phyloP scores from a whole-genome alignment of 2,329 filamentous ascomycete genomes.

The Colletotrichum sp. region DNA sequence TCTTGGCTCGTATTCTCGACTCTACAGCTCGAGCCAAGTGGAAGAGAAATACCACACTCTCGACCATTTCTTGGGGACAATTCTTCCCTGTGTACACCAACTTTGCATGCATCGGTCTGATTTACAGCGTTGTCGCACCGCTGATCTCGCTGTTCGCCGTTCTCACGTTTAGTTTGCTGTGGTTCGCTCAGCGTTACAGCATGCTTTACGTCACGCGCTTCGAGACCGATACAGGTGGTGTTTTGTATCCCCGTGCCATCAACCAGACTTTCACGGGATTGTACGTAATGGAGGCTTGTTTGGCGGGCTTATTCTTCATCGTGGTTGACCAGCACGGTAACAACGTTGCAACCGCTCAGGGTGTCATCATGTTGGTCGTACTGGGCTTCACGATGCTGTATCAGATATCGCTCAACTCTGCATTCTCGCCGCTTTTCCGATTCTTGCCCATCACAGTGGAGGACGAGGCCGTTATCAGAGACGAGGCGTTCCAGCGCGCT shows the following conservation, averaged over 20 bases:
- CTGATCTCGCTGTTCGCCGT: conserved; percentile 93
- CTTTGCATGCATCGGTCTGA: conserved; percentile 88
- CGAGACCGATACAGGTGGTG: conserved; percentile 86
- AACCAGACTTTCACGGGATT: conserved; percentile 95
- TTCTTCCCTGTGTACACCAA: conserved; percentile 98
- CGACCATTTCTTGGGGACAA: conserved; percentile 84
- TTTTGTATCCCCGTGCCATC: conserved; percentile 90
- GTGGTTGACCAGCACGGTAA: conserved; percentile 64
- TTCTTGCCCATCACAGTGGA: conserved; percentile 95
- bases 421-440: conserved; percentile 84
- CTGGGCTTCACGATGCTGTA: conserved; percentile 75
- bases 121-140: conserved; percentile 89
- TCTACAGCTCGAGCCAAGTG: conserved; percentile 85
- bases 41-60: conserved; percentile 79
- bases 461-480: conserved; percentile 90
- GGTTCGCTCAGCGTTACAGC: conserved; percentile 95
- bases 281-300: conserved; percentile 91
- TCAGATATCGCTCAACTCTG: conserved; percentile 80
- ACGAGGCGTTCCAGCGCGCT: conserved; percentile 84
- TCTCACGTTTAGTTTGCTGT: conserved; percentile 89
- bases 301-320: conserved; percentile 90
- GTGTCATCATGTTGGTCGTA: conserved; percentile 82
- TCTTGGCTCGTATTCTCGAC: conserved; percentile 82
- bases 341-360: conserved; percentile 72
- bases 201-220: conserved; percentile 95